Evolutionary conservation across 257 asterid species (phyloP).

Genomic region (Voacanga thouarsii): DNA sequence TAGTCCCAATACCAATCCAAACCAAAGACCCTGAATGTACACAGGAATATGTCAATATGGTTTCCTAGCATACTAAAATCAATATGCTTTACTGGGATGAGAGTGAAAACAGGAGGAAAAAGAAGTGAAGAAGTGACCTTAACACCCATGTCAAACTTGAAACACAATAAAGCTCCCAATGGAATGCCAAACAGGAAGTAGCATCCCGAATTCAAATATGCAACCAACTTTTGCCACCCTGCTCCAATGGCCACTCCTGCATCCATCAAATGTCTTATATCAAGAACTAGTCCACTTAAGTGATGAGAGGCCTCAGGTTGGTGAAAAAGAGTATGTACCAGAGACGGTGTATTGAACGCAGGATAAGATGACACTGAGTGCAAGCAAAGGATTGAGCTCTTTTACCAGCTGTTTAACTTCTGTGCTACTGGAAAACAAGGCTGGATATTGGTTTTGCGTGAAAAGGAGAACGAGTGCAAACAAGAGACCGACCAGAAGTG

Average conservation of each 20-base stretch:
- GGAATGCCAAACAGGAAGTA: slow-evolving; percentile 65
- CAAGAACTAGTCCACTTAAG: background rate
- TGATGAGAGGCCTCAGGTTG: background rate
- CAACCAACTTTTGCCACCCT: slow-evolving; percentile 79
- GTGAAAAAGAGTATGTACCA: slow-evolving; percentile 22
- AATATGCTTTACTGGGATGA: too few species aligned
- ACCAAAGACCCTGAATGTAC: slow-evolving; percentile 1
- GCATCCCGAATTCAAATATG: slow-evolving; percentile 57
- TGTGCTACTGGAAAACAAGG: slow-evolving; percentile 30
- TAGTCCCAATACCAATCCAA: background rate
- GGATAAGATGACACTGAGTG: slow-evolving; percentile 38
- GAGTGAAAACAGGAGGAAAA: background rate
- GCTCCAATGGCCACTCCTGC: slow-evolving; percentile 81
- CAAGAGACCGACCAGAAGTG: slow-evolving; percentile 38
- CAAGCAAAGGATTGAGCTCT: slow-evolving; percentile 51
- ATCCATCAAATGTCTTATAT: background rate
- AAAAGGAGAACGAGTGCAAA: slow-evolving; percentile 29
- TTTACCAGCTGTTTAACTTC: slow-evolving; percentile 37
- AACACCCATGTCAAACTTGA: slow-evolving; percentile 43
- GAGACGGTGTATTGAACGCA: slow-evolving; percentile 53
- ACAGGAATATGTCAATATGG: too few species aligned
- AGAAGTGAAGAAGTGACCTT: slow-evolving; percentile 23
- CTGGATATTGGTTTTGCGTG: slow-evolving; percentile 41
- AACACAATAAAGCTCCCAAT: slow-evolving; percentile 50
- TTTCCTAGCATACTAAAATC: too few species aligned